These are phyloP conservation scores for Epichloe uncinata DNA, from an alignment of 2,329 filamentous ascomycete genomes.

Conservation along the genomic window DNA sequence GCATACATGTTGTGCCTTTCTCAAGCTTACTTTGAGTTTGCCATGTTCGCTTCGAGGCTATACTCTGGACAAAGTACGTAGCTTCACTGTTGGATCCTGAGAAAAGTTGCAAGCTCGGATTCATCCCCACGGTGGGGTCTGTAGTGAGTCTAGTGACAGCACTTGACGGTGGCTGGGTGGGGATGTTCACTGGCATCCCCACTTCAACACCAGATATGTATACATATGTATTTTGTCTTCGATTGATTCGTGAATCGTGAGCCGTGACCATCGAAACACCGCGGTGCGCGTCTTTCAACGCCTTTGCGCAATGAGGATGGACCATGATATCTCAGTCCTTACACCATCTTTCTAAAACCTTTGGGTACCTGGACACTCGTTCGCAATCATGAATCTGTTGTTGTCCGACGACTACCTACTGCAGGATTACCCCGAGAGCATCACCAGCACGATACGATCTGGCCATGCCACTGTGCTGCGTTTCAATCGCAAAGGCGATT, in stretches of 20 bases:
- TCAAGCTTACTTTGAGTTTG: conserved; percentile 39
- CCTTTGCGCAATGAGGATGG: not conserved
- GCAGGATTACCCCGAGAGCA: conserved; percentile 79
- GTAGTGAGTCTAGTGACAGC: not conserved
- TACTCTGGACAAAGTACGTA: not conserved
- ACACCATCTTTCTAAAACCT: not conserved
- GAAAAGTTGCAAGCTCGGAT: no score
- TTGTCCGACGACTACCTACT: conserved; percentile 50
- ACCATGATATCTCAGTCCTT: not conserved
- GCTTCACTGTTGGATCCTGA: no score
- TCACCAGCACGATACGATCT: conserved; percentile 73
- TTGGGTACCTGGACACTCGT: conserved; percentile 1
- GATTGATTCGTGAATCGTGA: not conserved
- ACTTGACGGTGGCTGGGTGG: no score
- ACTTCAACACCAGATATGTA: no score
- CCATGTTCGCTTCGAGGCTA: conserved; percentile 25
- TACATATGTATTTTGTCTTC: no score
- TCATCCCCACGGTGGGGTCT: not conserved
- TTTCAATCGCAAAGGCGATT: conserved; percentile 91
- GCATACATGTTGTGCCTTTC: not conserved
- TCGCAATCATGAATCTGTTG: conserved; percentile 39
- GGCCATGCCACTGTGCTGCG: conserved; percentile 56
- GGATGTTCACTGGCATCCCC: no score
- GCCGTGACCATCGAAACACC: no score
- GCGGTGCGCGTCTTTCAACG: not conserved